These are phyloP conservation scores for Coemansia sp. DNA, from an alignment of 192 early-diverging fungal species.

Conservation along the genomic window DNA sequence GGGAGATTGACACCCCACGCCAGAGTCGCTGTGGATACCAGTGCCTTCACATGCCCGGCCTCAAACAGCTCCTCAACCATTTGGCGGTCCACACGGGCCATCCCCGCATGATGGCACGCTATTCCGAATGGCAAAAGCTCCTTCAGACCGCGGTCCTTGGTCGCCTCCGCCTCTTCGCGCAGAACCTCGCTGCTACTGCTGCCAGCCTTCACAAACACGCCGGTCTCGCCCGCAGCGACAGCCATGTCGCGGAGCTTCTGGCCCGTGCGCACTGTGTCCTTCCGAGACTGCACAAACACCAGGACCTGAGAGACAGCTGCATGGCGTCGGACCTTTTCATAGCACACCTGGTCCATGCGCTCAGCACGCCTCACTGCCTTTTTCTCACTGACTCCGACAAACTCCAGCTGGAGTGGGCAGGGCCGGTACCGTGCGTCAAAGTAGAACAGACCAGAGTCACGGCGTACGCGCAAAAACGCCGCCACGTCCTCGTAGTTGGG, in stretches of 20 bases:
- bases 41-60: conserved; percentile 87
- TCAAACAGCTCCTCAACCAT: conserved; percentile 92
- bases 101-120: conserved; percentile 96
- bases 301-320: conserved; percentile 85
- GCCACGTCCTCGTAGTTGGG: conserved; percentile 98
- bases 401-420: conserved; percentile 93
- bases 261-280: conserved; percentile 96
- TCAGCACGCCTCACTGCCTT: conserved; percentile 91
- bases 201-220: conserved; percentile 79
- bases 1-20: conserved; percentile 99
- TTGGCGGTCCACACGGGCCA: conserved; percentile 89
- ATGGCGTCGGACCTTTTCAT: conserved; percentile 92
- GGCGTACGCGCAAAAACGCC: conserved; percentile 86
- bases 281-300: conserved; percentile 96
- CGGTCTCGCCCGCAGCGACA: conserved; percentile 83
- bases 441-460: conserved; percentile 81
- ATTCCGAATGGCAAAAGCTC: conserved; percentile 95
- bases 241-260: conserved; percentile 92
- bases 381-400: conserved; percentile 97
- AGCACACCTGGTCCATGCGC: conserved; percentile 96
- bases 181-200: conserved; percentile 85
- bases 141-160: conserved; percentile 82
- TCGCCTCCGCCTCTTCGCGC: conserved; percentile 74
- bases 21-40: conserved; percentile 95
- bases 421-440: conserved; percentile 94